Conservation (phyloP, 75 land plant genomes). For the Pinus taeda region DNA sequence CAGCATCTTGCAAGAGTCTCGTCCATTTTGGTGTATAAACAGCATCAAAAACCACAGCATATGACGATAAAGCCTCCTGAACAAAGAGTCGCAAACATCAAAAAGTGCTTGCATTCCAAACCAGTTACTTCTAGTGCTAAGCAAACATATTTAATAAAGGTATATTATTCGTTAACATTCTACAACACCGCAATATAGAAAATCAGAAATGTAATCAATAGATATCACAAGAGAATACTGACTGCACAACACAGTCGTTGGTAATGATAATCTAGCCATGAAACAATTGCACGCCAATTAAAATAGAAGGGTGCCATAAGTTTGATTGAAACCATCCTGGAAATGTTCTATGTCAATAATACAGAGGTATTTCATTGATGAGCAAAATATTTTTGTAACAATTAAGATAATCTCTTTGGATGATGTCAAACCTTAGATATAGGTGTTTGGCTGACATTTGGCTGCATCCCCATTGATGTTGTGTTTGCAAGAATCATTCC, state of each 20-base stretch:
- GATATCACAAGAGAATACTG: neutral
- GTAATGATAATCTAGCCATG: neutral
- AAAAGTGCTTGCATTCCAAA: neutral
- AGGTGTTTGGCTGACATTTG: conserved; percentile 72
- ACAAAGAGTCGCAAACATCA: conserved; percentile 7
- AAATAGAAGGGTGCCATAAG: neutral
- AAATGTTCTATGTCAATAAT: neutral
- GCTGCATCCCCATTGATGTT: conserved; percentile 94
- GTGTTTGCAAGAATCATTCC: conserved; percentile 95
- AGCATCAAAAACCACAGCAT: conserved; percentile 87
- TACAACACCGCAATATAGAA: neutral
- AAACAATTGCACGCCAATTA: neutral
- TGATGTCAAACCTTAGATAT: conserved; percentile 67
- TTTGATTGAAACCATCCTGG: neutral
- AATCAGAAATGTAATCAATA: neutral
- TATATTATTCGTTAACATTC: neutral
- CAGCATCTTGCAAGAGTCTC: conserved; percentile 70
- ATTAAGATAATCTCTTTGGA: neutral
- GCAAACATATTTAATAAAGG: neutral
- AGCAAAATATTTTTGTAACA: neutral
- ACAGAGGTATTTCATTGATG: neutral
- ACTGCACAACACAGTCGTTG: neutral
- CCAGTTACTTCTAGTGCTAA: neutral
- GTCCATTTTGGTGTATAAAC: conserved; percentile 89
- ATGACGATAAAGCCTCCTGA: conserved; percentile 67